Base-by-base conservation (phyloP, 495 filamentous ascomycete species). In the Bryoglossum gracile region DNA sequence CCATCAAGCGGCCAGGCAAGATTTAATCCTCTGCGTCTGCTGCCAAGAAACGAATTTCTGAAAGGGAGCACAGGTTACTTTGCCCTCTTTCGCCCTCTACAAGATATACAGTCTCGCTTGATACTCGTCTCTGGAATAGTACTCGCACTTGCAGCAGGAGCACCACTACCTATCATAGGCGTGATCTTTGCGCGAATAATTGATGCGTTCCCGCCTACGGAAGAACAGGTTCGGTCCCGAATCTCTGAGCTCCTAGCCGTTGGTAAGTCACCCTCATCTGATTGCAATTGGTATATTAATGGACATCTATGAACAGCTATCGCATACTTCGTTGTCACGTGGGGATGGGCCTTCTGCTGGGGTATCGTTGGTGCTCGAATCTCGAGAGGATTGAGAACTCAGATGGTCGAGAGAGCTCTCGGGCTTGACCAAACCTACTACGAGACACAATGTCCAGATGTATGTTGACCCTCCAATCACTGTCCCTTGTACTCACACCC, bases 151-250 rank as follows among this genome's bases (percentile, higher is more conserved):
- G 81, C 70, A 9, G 75, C 83, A 9, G 82, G 82, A 44, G 76
- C 83, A 1, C 83, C 82, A 10, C 83, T 85, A 43, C 82, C 81
- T 11, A 63, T 85, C 19, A 77, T 85, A 30, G 80, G 76, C 18
- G 78, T 87, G 48, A 59, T 85, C 25, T 87, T 85, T 53, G 82
- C 82, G 45, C 64, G 83, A 62, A 69, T 87, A 4, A 68, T 87
- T 48, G 76, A 87, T 64, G 70, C 78, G 54, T 70, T 86, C 51
- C 84, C 85, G 60, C 65, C 55, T 3, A 71, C 69, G n/a, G 72
- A 76, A 13, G 47, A 58, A 18, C 51, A 58, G 34, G 35, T 58
- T 21, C 41, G 22, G 8, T 16, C 32, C 5, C 21, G 51, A 22
- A 41, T 58, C 1, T 45, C 17, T 11, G 35, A 58, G 34, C 34